Evolutionary conservation across 179 eudicot genomes (phyloP).

Genomic region (Carnegiea gigantea): DNA sequence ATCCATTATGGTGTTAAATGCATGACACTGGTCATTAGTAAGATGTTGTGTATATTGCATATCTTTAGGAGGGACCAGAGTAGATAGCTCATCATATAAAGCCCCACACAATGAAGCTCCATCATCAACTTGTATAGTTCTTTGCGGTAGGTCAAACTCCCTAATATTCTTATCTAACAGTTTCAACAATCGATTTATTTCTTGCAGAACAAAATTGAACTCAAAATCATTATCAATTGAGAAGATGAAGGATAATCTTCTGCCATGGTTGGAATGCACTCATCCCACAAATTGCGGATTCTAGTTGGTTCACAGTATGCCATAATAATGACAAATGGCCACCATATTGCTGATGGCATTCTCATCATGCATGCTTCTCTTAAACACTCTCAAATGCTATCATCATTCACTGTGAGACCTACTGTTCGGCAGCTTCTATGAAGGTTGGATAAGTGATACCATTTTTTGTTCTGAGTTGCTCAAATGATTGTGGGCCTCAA

Average conservation of each 20-base stretch:
- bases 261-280: background rate
- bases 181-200: too few relatives aligned
- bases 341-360: background rate
- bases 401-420: background rate
- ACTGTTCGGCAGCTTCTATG: background rate
- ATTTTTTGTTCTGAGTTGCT: background rate
- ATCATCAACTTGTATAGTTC: too few relatives aligned
- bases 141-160: too few relatives aligned
- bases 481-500: constrained; percentile 8
- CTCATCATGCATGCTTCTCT: background rate
- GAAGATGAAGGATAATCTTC: background rate
- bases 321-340: background rate
- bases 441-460: background rate
- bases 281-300: background rate
- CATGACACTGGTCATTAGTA: too few relatives aligned
- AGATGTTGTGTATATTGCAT: too few relatives aligned
- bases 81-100: too few relatives aligned
- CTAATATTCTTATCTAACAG: too few relatives aligned
- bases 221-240: too few relatives aligned
- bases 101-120: too few relatives aligned
- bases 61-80: too few relatives aligned
- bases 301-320: background rate
- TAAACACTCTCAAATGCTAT: background rate
- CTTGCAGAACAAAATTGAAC: too few relatives aligned
- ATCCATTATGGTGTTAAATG: too few relatives aligned